Percentiles rank a stretch among this genome's conserved stretches.
Conservation (phyloP, 257 asterid genomes). For the Solanum virginianum region DNA sequence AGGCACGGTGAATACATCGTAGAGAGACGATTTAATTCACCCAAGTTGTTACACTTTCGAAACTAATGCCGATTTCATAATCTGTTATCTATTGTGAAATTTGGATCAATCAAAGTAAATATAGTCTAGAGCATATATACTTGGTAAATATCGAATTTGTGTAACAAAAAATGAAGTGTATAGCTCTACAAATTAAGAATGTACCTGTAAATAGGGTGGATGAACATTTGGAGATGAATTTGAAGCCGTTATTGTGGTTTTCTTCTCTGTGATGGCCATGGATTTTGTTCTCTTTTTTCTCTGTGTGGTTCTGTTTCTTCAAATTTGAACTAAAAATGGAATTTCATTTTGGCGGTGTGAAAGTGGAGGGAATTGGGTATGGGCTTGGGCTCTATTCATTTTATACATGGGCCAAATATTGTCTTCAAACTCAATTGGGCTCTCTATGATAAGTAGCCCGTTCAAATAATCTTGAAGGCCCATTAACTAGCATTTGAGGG, state of each 20-base stretch:
- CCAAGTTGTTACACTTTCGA: too few relatives aligned
- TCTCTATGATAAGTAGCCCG: too few relatives aligned
- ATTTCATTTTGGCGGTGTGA: neutral
- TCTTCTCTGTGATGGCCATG: constrained; percentile 32
- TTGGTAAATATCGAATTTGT: neutral
- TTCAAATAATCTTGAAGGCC: neutral
- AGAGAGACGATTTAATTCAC: too few relatives aligned
- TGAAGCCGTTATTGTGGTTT: neutral
- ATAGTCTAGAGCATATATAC: neutral
- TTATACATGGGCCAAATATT: neutral
- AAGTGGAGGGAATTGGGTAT: neutral
- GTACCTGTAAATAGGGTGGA: neutral
- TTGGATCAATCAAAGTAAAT: too few relatives aligned
- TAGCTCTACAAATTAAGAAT: neutral
- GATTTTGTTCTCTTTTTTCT: neutral
- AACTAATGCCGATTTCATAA: too few relatives aligned
- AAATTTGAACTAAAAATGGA: constrained; percentile 3
- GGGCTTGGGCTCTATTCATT: neutral
- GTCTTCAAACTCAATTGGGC: neutral
- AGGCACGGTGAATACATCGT: too few relatives aligned
- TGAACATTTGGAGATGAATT: constrained; percentile 5
- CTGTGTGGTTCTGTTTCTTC: neutral
- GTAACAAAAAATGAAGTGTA: neutral
- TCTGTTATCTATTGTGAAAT: too few relatives aligned
- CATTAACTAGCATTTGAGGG: neutral